phyloP scores from a whole-genome alignment of 352 stramenopile species.

The Globisporangium splendens region DNA sequence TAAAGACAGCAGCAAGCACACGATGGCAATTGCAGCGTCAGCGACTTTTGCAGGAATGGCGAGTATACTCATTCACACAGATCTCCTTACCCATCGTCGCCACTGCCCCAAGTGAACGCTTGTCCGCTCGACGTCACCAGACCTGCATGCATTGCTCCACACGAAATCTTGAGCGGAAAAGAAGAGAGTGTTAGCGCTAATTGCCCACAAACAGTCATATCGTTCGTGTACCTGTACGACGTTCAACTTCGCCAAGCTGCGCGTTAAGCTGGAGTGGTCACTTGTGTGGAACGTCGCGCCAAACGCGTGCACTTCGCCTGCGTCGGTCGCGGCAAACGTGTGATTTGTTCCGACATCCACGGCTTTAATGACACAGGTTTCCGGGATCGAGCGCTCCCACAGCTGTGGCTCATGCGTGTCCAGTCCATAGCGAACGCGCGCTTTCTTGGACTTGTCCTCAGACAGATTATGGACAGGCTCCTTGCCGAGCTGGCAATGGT shows the following conservation, averaged over 20 bases:
- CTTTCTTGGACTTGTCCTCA: constrained; percentile 49
- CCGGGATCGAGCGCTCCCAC: constrained; percentile 63
- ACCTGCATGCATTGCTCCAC: constrained; percentile 70
- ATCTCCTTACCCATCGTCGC: constrained; percentile 75
- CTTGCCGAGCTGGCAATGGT: constrained; percentile 73
- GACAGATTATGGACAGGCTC: constrained; percentile 61
- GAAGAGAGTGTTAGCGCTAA: background rate
- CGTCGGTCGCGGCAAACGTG: constrained; percentile 56
- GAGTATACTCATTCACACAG: background rate
- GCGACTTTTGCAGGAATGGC: background rate
- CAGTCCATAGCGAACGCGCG: constrained; percentile 53
- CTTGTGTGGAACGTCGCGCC: constrained; percentile 63
- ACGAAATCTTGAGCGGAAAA: constrained; percentile 52
- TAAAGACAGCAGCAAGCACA: constrained; percentile 13
- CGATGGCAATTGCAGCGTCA: background rate
- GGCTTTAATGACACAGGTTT: constrained; percentile 46
- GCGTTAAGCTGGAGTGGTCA: constrained; percentile 51
- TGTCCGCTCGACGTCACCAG: constrained; percentile 72
- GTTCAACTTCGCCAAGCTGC: constrained; percentile 51
- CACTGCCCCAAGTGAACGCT: constrained; percentile 77
- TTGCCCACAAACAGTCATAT: background rate
- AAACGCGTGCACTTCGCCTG: constrained; percentile 57
- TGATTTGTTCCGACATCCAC: constrained; percentile 73
- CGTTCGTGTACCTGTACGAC: constrained; percentile 44
- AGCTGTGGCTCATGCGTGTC: constrained; percentile 55